Conservation (phyloP, 371 early-diverging fungal species). For the Capillidium heterosporum region DNA sequence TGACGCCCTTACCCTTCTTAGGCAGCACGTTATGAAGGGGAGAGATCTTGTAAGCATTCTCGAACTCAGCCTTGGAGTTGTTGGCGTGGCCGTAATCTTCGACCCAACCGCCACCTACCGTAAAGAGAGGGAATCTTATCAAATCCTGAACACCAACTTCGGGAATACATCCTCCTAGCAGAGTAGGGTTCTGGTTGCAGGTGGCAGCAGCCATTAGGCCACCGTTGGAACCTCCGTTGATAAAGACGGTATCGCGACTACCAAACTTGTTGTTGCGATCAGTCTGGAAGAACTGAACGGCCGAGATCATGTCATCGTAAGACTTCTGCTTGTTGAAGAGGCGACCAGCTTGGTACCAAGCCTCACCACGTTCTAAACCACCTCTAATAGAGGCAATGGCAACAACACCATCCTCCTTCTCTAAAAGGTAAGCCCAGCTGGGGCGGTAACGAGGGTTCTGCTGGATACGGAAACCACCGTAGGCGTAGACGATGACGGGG, state of each 20-base stretch:
- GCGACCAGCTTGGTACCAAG: conserved; percentile 22
- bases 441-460: conserved; percentile 25
- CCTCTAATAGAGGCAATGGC: conserved; percentile 26
- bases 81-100: conserved; percentile 29
- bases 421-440: conserved; percentile 19
- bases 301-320: conserved; percentile 27
- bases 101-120: conserved; percentile 25
- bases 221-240: conserved; percentile 53
- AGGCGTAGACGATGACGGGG: conserved; percentile 38
- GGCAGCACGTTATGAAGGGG: conserved; percentile 39
- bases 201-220: conserved; percentile 26
- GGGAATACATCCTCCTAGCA: conserved; percentile 23
- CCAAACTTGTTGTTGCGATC: background rate
- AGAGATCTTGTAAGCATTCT: conserved; percentile 21
- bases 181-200: conserved; percentile 21
- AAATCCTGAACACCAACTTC: conserved; percentile 31
- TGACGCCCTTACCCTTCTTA: background rate
- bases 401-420: conserved; percentile 19
- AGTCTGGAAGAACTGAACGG: conserved; percentile 19
- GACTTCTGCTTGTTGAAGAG: conserved; percentile 19
- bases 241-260: conserved; percentile 20
- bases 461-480: conserved; percentile 37
- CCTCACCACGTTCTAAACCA: conserved; percentile 28
- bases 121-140: conserved; percentile 32
- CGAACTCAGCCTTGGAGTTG: conserved; percentile 18